Base-by-base conservation (phyloP, 2,329 filamentous ascomycete genomes). In the Penicillium sp. region DNA sequence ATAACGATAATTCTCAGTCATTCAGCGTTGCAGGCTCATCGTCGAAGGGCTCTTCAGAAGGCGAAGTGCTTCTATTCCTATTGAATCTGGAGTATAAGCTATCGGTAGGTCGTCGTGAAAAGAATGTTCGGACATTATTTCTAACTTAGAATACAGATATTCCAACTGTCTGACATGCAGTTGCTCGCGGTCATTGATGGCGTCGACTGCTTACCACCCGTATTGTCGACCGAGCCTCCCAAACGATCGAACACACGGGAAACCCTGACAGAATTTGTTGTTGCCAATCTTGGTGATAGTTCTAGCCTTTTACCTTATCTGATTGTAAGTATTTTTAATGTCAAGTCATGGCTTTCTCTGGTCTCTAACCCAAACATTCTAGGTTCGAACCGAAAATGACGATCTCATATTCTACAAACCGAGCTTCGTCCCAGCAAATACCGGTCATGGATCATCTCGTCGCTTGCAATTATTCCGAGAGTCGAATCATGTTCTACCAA, bases 371-470 rank as follows among this genome's bases (percentile, higher is more conserved):
- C 38, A 60, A 56, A 63, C 14, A 41, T 46, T 36, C 36, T 60
- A 91, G 88, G 78, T 92, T 28, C 89, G 93, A 48, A 90, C 90
- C 46, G 81, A 84, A 10, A 87, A 85, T 56, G 88, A 96, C 61
- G 92, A 97, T 68, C 77, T 97, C 33, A 88, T 88, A 11, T 82
- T 97, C 43, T 99, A 97, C 70, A 86, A 94, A 69, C 91, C 93
- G 1, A 88, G 91, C 63, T 80, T 84, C 40, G 77, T 77, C 58
- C 50, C 53, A 19, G 36, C 44, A 11, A 57, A 58, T 28, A 36
- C 50, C 22, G 62, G 57, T 12, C 58, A 61, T 37, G 58, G 47
- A 26, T 19, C 49, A 5, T 40, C 55, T 5, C 30, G 44, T 26
- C 50, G 81, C 8, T 77, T 97, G 11, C 84, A 86, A 52, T 96